phyloP scores from a whole-genome alignment of 1,139 yeast species.

The Hansenula anomala region DNA sequence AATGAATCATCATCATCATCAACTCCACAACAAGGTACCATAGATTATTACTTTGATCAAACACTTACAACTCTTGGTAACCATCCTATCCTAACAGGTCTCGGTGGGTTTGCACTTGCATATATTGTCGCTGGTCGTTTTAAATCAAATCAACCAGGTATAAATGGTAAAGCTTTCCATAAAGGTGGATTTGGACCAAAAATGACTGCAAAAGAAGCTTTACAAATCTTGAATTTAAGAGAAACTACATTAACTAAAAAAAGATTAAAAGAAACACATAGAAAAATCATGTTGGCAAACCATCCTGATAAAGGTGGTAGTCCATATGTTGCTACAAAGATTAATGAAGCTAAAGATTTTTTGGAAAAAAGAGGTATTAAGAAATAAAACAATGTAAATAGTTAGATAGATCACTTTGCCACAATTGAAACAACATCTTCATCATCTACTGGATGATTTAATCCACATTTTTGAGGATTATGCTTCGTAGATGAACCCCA shows the following conservation, averaged over 20 bases:
- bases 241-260: slow-evolving; percentile 74
- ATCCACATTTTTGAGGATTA: slow-evolving; percentile 94
- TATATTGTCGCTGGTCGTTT: slow-evolving; percentile 66
- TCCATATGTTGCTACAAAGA: slow-evolving; percentile 91
- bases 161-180: slow-evolving; percentile 65
- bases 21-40: slow-evolving; percentile 24
- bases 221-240: slow-evolving; percentile 78
- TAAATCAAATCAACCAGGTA: slow-evolving; percentile 63
- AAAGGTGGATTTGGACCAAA: slow-evolving; percentile 89
- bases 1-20: slow-evolving; percentile 22
- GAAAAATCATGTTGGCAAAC: slow-evolving; percentile 88
- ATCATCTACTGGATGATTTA: slow-evolving; percentile 76
- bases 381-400: slow-evolving; percentile 11
- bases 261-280: slow-evolving; percentile 85
- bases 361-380: slow-evolving; percentile 71
- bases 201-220: slow-evolving; percentile 88
- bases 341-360: slow-evolving; percentile 94
- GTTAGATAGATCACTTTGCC: slow-evolving; percentile 41
- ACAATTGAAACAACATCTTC: slow-evolving; percentile 93
- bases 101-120: slow-evolving; percentile 63
- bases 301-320: slow-evolving; percentile 99
- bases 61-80: slow-evolving; percentile 59
- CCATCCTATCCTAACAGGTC: slow-evolving; percentile 73
- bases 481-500: slow-evolving; percentile 97
- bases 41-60: slow-evolving; percentile 68